Evolutionary conservation across 2,329 filamentous ascomycete species (phyloP).

Genomic region (Colletotrichum chlorophyti): DNA sequence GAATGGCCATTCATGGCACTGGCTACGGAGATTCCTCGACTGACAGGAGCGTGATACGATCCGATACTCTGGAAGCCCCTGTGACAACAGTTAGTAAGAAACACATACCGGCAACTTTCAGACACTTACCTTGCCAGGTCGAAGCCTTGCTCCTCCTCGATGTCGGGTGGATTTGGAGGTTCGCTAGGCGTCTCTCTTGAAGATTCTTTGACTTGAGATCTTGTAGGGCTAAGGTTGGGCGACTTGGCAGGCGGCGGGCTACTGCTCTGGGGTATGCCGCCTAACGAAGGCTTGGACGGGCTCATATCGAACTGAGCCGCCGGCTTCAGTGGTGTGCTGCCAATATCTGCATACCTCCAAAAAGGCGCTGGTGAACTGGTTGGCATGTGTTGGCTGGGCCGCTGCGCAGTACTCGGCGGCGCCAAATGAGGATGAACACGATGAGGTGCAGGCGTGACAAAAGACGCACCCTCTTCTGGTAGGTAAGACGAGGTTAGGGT

Average conservation of each 20-base stretch:
- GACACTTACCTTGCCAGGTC: constrained; percentile 64
- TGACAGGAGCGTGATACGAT: constrained; percentile 64
- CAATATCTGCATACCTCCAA: constrained; percentile 84
- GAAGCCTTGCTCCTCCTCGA: constrained; percentile 61
- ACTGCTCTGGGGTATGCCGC: constrained; percentile 58
- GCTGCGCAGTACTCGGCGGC: constrained; percentile 80
- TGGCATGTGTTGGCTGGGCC: constrained; percentile 85
- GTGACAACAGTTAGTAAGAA: constrained; percentile 35
- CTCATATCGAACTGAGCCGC: constrained; percentile 61
- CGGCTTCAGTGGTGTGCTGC: constrained; percentile 71
- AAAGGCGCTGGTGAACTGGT: constrained; percentile 86
- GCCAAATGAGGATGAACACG: constrained; percentile 77
- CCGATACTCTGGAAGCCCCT: constrained; percentile 72
- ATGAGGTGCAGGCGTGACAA: constrained; percentile 76
- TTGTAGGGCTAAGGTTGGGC: constrained; percentile 58
- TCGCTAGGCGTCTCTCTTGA: constrained; percentile 29
- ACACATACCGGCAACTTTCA: not conserved
- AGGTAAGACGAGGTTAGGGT: constrained; percentile 68
- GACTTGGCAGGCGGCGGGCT: constrained; percentile 64
- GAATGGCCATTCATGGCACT: constrained; percentile 44
- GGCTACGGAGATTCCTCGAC: constrained; percentile 52
- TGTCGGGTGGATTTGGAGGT: constrained; percentile 34
- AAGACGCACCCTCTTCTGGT: constrained; percentile 65
- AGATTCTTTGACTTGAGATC: constrained; percentile 31
- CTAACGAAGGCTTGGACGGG: constrained; percentile 56